A percentile compares a stretch with the other conserved stretches of the same genome.
Conservation (phyloP, 345 rosid genomes). For the Pistacia integerrima region DNA sequence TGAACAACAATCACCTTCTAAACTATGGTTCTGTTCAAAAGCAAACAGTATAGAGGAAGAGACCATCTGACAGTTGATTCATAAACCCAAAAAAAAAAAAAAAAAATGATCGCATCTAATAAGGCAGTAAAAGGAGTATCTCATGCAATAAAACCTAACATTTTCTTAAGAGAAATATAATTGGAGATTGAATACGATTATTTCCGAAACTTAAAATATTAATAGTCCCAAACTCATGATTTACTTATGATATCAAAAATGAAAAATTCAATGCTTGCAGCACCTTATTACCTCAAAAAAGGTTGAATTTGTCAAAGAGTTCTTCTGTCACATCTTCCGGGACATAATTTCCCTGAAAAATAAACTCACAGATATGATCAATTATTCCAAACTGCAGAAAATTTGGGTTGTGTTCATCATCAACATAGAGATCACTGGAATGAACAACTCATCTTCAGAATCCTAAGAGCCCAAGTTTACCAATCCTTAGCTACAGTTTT, state of each 20-base stretch:
- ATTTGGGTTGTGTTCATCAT: background rate
- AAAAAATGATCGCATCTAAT: background rate
- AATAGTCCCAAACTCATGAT: background rate
- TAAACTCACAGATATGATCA: background rate
- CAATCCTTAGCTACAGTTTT: background rate
- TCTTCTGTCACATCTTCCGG: background rate
- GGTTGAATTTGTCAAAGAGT: background rate
- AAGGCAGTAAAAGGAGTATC: constrained; percentile 5
- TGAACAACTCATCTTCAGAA: background rate
- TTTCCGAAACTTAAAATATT: background rate
- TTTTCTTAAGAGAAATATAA: background rate
- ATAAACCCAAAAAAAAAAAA: background rate
- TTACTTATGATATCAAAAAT: background rate
- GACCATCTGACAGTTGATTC: background rate
- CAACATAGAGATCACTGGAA: background rate
- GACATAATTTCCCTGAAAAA: constrained; percentile 5
- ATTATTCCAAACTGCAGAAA: background rate
- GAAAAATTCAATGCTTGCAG: background rate
- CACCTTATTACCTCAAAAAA: background rate
- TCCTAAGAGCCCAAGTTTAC: background rate
- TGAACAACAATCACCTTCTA: constrained; percentile 22
- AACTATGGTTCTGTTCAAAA: constrained; percentile 9
- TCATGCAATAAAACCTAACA: background rate
- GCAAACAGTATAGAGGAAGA: background rate
- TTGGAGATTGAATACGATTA: background rate